Conservation (phyloP, 108 stramenopile species). For the Stephanodiscus minutulus region DNA sequence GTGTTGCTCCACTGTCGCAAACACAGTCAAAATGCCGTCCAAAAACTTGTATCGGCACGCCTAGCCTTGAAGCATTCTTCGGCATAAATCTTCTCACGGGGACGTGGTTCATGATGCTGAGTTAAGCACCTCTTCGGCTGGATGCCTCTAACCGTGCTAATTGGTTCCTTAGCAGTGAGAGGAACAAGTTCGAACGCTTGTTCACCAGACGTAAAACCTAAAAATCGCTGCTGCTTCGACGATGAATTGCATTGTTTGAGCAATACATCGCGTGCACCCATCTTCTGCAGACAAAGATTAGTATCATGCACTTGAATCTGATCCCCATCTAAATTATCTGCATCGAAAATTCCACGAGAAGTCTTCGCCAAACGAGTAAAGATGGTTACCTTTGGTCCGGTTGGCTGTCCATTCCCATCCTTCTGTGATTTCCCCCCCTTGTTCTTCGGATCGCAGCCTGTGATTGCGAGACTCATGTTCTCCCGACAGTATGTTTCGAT, state of each 20-base stretch:
- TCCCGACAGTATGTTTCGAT: conserved; percentile 16
- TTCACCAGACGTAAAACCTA: conserved; percentile 11
- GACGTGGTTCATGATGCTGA: conserved; percentile 42
- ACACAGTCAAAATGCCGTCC: too few relatives aligned
- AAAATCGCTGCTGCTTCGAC: conserved; percentile 14
- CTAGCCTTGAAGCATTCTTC: conserved; percentile 28
- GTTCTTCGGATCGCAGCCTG: background rate
- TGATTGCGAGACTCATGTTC: conserved; percentile 13
- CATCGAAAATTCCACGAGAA: background rate
- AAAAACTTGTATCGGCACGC: background rate
- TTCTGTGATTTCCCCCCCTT: background rate
- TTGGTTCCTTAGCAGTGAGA: conserved; percentile 2
- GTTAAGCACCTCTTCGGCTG: conserved; percentile 26
- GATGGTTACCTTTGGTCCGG: background rate
- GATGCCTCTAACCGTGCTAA: background rate
- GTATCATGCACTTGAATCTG: conserved; percentile 3
- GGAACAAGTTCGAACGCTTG: conserved; percentile 37
- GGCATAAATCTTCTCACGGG: conserved; percentile 27
- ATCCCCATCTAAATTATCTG: background rate
- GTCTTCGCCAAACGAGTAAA: background rate
- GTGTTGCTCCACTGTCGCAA: too few relatives aligned
- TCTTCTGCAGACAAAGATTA: conserved; percentile 11
- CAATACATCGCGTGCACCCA: background rate
- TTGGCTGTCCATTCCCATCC: background rate
- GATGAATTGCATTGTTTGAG: conserved; percentile 10